Conservation (phyloP, 768 basidiomycete genomes). For the Hypsizygus marmoreus region DNA sequence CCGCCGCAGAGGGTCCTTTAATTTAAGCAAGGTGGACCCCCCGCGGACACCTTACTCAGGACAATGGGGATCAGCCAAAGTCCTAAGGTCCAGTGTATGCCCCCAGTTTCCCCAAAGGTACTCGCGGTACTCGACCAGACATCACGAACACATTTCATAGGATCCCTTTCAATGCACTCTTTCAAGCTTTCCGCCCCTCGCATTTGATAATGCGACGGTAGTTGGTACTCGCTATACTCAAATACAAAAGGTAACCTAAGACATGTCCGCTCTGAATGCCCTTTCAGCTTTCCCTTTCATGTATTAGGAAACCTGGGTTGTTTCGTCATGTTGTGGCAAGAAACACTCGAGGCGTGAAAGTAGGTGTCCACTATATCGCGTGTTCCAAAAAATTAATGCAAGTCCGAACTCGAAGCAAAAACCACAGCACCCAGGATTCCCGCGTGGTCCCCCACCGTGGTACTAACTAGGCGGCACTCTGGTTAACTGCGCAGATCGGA, state of each 20-base stretch:
- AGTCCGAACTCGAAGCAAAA: no score
- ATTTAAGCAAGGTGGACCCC: no score
- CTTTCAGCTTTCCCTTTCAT: constrained; percentile 25
- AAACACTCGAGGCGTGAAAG: constrained; percentile 15
- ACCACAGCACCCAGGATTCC: constrained; percentile 58
- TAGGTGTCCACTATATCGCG: constrained; percentile 19
- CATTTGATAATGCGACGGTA: no score
- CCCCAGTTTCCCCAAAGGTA: no score
- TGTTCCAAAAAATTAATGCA: no score
- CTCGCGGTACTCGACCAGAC: not conserved
- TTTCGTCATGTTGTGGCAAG: constrained; percentile 26
- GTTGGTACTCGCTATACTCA: not conserved
- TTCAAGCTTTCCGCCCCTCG: no score
- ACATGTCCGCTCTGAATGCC: constrained; percentile 5
- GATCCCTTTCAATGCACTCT: not conserved
- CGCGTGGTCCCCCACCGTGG: constrained; percentile 66
- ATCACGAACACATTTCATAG: not conserved
- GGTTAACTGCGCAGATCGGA: constrained; percentile 67
- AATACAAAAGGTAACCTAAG: not conserved
- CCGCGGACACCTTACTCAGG: no score
- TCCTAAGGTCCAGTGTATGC: no score
- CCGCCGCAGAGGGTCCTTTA: no score
- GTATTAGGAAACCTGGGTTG: constrained; percentile 28
- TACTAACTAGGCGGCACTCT: constrained; percentile 65
- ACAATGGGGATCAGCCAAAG: no score